Evolutionary conservation across 2,329 filamentous ascomycete genomes (phyloP).

Genomic region (Neophaeococcomyces aloes): DNA sequence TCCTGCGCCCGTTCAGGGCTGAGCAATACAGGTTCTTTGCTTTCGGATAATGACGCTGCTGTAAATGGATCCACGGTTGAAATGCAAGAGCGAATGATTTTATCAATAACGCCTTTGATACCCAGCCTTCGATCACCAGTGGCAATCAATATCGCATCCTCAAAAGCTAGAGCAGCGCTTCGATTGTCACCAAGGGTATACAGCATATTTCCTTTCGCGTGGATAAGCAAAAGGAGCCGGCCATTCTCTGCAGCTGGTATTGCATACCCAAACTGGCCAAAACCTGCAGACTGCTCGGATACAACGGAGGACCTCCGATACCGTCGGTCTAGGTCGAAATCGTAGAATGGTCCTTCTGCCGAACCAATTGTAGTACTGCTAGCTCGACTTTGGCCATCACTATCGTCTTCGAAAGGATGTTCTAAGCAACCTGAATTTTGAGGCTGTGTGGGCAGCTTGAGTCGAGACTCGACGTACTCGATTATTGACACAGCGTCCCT

Average conservation of each 20-base stretch:
- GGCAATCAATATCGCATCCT: constrained; percentile 86
- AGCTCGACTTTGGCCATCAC: constrained; percentile 44
- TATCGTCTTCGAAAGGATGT: constrained; percentile 49
- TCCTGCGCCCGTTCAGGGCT: constrained; percentile 72
- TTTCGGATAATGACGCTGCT: constrained; percentile 24
- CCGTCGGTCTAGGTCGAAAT: constrained; percentile 40
- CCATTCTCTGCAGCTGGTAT: constrained; percentile 83
- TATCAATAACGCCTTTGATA: constrained; percentile 67
- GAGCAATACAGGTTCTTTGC: constrained; percentile 59
- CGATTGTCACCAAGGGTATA: constrained; percentile 78
- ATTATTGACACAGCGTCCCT: constrained; percentile 82
- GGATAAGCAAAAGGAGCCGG: constrained; percentile 81
- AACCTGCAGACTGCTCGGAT: constrained; percentile 37
- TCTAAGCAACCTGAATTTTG: constrained; percentile 31
- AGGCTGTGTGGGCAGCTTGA: constrained; percentile 39
- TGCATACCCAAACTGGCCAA: constrained; percentile 71
- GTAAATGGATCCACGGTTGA: constrained; percentile 22
- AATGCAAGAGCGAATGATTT: constrained; percentile 55
- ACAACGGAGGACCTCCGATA: constrained; percentile 3
- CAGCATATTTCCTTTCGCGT: constrained; percentile 97
- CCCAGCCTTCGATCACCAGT: constrained; percentile 59
- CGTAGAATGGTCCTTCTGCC: constrained; percentile 48
- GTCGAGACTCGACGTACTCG: constrained; percentile 64
- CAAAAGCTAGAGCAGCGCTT: constrained; percentile 76
- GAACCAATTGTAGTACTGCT: constrained; percentile 39